These are phyloP conservation scores for Rickenella mellea DNA, from an alignment of 768 basidiomycete species.

Conservation along the genomic window DNA sequence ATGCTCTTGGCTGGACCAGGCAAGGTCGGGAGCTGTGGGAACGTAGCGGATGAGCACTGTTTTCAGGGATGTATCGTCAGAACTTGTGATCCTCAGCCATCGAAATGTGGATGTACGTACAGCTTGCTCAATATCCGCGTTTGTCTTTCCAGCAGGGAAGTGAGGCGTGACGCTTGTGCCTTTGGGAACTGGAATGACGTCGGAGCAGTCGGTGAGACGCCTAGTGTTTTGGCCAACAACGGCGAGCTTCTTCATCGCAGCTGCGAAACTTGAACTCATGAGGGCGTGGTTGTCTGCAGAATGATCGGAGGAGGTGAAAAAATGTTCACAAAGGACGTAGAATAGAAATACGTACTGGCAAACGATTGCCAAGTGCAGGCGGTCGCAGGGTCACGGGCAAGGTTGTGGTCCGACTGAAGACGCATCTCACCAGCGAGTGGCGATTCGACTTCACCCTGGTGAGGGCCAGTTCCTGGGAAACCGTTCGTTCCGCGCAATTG, in stretches of 20 bases:
- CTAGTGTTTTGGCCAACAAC: constrained; percentile 14
- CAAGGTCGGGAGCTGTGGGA: constrained; percentile 23
- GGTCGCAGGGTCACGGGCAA: constrained; percentile 30
- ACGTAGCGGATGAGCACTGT: constrained; percentile 24
- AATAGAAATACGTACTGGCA: too few species aligned
- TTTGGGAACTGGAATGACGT: constrained; percentile 17
- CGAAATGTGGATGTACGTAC: too few species aligned
- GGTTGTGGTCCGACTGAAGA: constrained; percentile 28
- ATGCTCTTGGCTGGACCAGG: constrained; percentile 23
- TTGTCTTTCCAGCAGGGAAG: neutral
- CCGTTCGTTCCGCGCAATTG: constrained; percentile 12
- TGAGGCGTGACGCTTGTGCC: neutral
- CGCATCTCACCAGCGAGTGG: constrained; percentile 23
- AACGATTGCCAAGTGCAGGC: constrained; percentile 40
- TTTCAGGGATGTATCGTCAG: too few species aligned
- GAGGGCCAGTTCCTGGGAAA: constrained; percentile 20
- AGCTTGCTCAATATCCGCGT: neutral
- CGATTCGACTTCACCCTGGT: constrained; percentile 28
- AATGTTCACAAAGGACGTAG: too few species aligned
- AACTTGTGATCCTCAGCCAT: too few species aligned
- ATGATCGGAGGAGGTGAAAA: too few species aligned
- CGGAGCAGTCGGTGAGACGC: constrained; percentile 19
- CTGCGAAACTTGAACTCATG: neutral
- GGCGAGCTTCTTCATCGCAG: constrained; percentile 18
- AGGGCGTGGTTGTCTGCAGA: neutral